Evolutionary conservation across 441 rosid species (phyloP).

Genomic region (Populus hybrid): DNA sequence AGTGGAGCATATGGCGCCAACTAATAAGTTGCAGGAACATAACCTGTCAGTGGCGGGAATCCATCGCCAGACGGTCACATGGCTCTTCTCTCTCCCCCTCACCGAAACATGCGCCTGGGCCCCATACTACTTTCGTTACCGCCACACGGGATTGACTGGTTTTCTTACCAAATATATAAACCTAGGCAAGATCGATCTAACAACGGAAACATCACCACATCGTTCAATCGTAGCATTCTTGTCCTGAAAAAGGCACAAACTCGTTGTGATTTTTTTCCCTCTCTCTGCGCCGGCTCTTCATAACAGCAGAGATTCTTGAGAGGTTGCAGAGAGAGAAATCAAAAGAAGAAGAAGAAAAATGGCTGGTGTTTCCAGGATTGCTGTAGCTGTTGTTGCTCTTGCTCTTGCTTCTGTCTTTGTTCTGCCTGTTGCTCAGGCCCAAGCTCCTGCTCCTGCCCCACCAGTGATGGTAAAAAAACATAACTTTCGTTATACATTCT

Average conservation of each 20-base stretch:
- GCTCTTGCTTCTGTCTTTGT: slow-evolving; percentile 34
- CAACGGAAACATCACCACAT: neutral
- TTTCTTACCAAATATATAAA: neutral
- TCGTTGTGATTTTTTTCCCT: slow-evolving; percentile 1
- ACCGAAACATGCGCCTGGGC: slow-evolving; percentile 21
- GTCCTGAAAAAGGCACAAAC: neutral
- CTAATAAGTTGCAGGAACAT: neutral
- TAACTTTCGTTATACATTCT: neutral
- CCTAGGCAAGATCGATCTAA: neutral
- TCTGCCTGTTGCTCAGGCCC: slow-evolving; percentile 52
- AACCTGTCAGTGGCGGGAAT: slow-evolving; percentile 10
- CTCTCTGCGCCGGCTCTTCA: slow-evolving; percentile 38
- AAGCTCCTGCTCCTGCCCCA: slow-evolving; percentile 77
- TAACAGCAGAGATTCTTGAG: slow-evolving; percentile 8
- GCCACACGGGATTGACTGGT: neutral
- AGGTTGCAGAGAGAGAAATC: slow-evolving; percentile 37
- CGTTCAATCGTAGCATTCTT: neutral
- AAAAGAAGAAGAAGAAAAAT: slow-evolving; percentile 19
- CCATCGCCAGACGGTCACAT: slow-evolving; percentile 13
- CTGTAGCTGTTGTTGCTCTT: slow-evolving; percentile 28
- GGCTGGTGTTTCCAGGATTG: slow-evolving; percentile 25
- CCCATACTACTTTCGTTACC: slow-evolving; percentile 16
- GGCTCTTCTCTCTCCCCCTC: neutral
- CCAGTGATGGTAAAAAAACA: slow-evolving; percentile 59
- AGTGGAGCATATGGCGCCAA: slow-evolving; percentile 31